Conservation (phyloP, 2,329 filamentous ascomycete genomes). For the Nothopassalora personata region DNA sequence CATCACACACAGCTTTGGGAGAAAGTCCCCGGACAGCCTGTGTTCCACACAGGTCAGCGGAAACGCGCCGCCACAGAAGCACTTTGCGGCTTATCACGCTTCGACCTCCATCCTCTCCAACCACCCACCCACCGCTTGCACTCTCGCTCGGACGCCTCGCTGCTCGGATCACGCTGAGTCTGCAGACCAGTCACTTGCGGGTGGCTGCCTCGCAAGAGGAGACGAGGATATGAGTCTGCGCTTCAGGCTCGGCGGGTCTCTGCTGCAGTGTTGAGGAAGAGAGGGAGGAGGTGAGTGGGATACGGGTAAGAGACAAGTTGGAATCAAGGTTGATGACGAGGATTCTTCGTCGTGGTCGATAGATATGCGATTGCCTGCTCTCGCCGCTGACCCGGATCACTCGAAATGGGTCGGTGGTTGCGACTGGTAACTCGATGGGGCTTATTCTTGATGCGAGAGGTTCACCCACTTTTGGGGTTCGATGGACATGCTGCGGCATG, state of each 20-base stretch:
- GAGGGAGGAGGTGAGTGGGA: slow-evolving; percentile 34
- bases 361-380: slow-evolving; percentile 92
- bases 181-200: slow-evolving; percentile 44
- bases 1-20: slow-evolving; percentile 75
- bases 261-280: slow-evolving; percentile 31
- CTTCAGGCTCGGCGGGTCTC: slow-evolving; percentile 34
- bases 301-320: slow-evolving; percentile 35
- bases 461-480: slow-evolving; percentile 46
- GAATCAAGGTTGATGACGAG: slow-evolving; percentile 49
- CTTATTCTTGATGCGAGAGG: slow-evolving; percentile 99
- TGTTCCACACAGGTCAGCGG: slow-evolving; percentile 60
- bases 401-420: slow-evolving; percentile 24
- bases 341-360: slow-evolving; percentile 84
- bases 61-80: slow-evolving; percentile 99
- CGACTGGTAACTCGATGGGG: slow-evolving; percentile 96
- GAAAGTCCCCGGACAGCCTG: slow-evolving; percentile 99
- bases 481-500: slow-evolving; percentile 28
- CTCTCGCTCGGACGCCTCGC: slow-evolving; percentile 38
- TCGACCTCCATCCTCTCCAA: slow-evolving; percentile 46
- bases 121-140: slow-evolving; percentile 50
- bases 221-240: slow-evolving; percentile 90
- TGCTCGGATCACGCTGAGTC: slow-evolving; percentile 30
- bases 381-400: slow-evolving; percentile 15
- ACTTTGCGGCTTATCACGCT: slow-evolving; percentile 70
- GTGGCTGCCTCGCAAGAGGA: slow-evolving; percentile 35